phyloP scores from a whole-genome alignment of 768 basidiomycete genomes.

The Phylloporus arenicola region DNA sequence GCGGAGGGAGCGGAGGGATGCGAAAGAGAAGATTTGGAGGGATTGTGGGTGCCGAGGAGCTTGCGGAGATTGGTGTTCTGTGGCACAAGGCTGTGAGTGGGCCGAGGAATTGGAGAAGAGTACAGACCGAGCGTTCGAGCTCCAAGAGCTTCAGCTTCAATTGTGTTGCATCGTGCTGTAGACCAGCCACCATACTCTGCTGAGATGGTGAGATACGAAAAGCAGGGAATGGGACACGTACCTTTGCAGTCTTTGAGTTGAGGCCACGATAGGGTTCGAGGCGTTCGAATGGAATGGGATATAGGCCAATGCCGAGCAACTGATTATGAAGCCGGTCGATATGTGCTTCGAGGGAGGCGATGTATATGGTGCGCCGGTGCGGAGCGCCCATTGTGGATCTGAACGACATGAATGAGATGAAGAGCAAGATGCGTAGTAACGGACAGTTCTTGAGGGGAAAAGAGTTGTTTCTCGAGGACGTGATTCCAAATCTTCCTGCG shows the following conservation, averaged over 20 bases:
- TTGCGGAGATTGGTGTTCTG: constrained; percentile 32
- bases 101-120: not conserved
- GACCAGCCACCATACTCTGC: constrained; percentile 69
- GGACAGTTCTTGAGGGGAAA: constrained; percentile 62
- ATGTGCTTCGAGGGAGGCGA: constrained; percentile 67
- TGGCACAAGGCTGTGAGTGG: not conserved
- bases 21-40: constrained; percentile 12
- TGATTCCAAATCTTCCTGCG: constrained; percentile 76
- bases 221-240: constrained; percentile 16
- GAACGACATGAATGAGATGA: not conserved
- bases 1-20: constrained; percentile 25
- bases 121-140: constrained; percentile 55
- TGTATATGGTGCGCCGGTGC: constrained; percentile 64
- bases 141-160: constrained; percentile 61
- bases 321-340: constrained; percentile 63
- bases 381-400: constrained; percentile 66
- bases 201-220: not conserved
- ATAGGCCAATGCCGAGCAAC: constrained; percentile 47
- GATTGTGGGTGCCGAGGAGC: constrained; percentile 24
- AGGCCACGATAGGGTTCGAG: constrained; percentile 63
- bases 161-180: constrained; percentile 60
- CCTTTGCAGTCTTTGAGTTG: constrained; percentile 76
- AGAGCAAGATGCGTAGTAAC: constrained; percentile 14
- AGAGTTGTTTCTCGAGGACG: constrained; percentile 66
- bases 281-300: constrained; percentile 50